Percentiles rank a stretch among this genome's conserved stretches.
These are phyloP conservation scores for Laetiporus sulphureus DNA, from an alignment of 1,284 basidiomycete species.

Conservation along the genomic window DNA sequence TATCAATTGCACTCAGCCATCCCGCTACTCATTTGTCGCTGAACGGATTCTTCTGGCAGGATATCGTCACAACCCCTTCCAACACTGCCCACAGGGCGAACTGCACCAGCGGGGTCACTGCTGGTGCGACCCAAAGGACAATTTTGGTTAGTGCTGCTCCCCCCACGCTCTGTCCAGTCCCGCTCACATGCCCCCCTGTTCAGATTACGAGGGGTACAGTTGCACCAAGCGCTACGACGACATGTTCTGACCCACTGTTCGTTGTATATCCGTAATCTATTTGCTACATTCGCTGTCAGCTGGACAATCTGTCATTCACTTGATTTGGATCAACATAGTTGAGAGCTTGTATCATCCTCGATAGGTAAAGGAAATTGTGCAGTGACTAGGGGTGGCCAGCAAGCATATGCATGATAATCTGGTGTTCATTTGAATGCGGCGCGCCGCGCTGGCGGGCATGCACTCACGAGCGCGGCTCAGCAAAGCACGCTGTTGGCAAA, in stretches of 20 bases:
- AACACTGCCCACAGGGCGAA: slow-evolving; percentile 44
- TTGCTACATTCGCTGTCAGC: no score
- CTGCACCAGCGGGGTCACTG: slow-evolving; percentile 37
- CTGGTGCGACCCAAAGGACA: slow-evolving; percentile 35
- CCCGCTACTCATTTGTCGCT: not conserved
- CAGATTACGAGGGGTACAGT: slow-evolving; percentile 78
- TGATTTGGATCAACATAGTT: no score
- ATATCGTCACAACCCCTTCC: slow-evolving; percentile 46
- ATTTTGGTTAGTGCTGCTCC: slow-evolving; percentile 35
- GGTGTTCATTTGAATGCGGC: no score
- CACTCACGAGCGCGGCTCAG: no score
- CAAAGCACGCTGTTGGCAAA: no score
- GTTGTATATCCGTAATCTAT: not conserved
- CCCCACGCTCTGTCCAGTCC: slow-evolving; percentile 12
- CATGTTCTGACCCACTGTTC: slow-evolving; percentile 36
- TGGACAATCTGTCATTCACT: no score
- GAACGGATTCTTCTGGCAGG: slow-evolving; percentile 12
- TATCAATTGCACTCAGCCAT: not conserved
- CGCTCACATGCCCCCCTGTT: slow-evolving; percentile 1
- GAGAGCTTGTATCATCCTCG: no score
- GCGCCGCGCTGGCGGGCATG: no score
- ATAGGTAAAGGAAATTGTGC: no score
- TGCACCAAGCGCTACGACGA: slow-evolving; percentile 67
- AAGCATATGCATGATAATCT: no score
- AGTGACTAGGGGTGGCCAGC: no score